Evolutionary conservation across 495 filamentous ascomycete species (phyloP).

Genomic region (Friedmanniomyces endolithicus): DNA sequence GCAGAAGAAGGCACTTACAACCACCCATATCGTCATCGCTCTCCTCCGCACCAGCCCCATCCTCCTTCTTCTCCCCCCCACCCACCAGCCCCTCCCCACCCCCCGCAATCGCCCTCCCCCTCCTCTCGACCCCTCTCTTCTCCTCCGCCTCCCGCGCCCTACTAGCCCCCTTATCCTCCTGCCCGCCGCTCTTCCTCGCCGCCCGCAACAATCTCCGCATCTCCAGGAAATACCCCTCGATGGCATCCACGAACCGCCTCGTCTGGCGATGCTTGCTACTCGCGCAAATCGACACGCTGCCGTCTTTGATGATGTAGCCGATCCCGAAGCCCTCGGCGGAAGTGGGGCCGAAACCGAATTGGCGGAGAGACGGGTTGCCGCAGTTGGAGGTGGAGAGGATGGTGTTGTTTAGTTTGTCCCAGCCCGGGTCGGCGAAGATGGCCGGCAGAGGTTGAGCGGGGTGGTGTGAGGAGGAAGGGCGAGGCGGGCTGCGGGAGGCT

Average conservation of each 20-base stretch:
- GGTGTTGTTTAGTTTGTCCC: constrained; percentile 91
- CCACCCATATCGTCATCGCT: constrained; percentile 82
- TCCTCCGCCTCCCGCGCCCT: constrained; percentile 57
- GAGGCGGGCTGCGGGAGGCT: constrained; percentile 25
- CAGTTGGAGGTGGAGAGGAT: constrained; percentile 97
- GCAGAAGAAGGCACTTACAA: constrained; percentile 48
- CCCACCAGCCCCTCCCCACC: too few species aligned
- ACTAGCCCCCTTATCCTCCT: constrained; percentile 41
- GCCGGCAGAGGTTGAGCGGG: constrained; percentile 43
- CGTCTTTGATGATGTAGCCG: constrained; percentile 98
- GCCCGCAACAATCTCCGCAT: constrained; percentile 69
- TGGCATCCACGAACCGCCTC: constrained; percentile 70
- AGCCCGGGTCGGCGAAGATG: constrained; percentile 78
- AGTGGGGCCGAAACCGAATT: constrained; percentile 93
- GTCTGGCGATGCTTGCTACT: constrained; percentile 89
- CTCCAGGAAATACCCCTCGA: constrained; percentile 83
- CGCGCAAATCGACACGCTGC: constrained; percentile 81
- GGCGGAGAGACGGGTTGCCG: constrained; percentile 89
- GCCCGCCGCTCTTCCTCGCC: constrained; percentile 44
- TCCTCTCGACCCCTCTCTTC: constrained; percentile 36
- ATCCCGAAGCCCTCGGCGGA: constrained; percentile 94
- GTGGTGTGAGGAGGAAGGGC: too few species aligned
- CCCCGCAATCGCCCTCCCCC: constrained; percentile 42
- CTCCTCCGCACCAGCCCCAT: constrained; percentile 38
- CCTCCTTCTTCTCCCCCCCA: constrained; percentile 42